Conservation (phyloP, 129 eudicot genomes). For the Lactuca sativa region DNA sequence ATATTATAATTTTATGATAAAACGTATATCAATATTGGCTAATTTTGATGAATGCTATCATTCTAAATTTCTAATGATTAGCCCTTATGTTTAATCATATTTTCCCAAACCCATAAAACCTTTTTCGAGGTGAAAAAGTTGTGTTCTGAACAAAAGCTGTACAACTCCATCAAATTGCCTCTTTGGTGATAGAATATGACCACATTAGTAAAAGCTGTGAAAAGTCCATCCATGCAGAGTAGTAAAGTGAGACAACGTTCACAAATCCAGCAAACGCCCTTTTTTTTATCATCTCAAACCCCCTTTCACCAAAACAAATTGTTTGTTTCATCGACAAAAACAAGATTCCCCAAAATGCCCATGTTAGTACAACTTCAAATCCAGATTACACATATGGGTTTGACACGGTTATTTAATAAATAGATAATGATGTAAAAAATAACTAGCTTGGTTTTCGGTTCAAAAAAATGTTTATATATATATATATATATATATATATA, state of each 20-base stretch:
- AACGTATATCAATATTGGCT: no score
- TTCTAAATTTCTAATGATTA: no score
- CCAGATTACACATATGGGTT: not conserved
- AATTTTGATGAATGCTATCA: no score
- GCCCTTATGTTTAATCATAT: not conserved
- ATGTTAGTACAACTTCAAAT: constrained; percentile 16
- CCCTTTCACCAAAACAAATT: constrained; percentile 18
- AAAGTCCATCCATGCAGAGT: constrained; percentile 8
- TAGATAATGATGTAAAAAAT: no score
- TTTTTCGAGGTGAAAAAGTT: not conserved
- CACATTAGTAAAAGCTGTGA: constrained; percentile 10
- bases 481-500: no score
- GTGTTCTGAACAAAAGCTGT: not conserved
- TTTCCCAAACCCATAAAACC: not conserved
- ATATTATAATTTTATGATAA: no score
- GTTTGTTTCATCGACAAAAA: constrained; percentile 19
- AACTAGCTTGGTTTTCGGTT: no score
- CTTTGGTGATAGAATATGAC: not conserved
- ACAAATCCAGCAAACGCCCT: constrained; percentile 8
- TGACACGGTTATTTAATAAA: not conserved
- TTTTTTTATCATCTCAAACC: constrained; percentile 9
- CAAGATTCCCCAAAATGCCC: constrained; percentile 24
- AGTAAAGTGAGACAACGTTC: constrained; percentile 30
- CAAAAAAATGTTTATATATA: no score
- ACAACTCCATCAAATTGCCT: not conserved